Conservation (phyloP, 176 grass and related monocot genomes). For the Cocos nucifera region DNA sequence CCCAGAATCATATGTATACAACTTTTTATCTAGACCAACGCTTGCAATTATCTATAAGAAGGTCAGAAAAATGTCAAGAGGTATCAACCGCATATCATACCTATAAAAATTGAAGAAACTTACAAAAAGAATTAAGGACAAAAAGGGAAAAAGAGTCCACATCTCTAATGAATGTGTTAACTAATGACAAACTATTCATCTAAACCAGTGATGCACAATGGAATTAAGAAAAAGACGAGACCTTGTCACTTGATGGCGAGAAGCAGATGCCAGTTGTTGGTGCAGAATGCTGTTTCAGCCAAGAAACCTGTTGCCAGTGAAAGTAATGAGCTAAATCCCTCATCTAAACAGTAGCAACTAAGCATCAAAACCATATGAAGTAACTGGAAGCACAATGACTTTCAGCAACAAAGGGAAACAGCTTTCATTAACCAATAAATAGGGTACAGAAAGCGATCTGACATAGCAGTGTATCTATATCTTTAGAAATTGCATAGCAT, state of each 20-base stretch:
- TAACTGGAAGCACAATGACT: too few species aligned
- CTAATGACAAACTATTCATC: slow-evolving; percentile 7
- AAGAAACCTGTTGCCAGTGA: slow-evolving; percentile 49
- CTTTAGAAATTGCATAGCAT: too few species aligned
- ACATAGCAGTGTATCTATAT: too few species aligned
- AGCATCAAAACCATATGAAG: too few species aligned
- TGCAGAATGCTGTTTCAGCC: slow-evolving; percentile 98
- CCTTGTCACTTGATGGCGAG: slow-evolving; percentile 92
- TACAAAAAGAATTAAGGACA: too few species aligned
- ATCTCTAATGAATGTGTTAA: too few species aligned
- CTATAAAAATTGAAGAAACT: too few species aligned
- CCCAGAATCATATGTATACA: slow-evolving; percentile 59
- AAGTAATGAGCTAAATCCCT: slow-evolving; percentile 1
- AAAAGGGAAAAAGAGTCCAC: too few species aligned
- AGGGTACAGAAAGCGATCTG: too few species aligned
- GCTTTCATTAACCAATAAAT: too few species aligned
- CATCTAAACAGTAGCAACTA: too few species aligned
- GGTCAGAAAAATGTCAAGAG: slow-evolving; percentile 18
- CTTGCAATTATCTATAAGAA: slow-evolving; percentile 69
- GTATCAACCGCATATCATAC: not conserved
- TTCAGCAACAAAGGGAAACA: too few species aligned
- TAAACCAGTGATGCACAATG: slow-evolving; percentile 14
- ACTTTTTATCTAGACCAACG: slow-evolving; percentile 93
- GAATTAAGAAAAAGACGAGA: slow-evolving; percentile 16
- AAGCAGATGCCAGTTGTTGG: slow-evolving; percentile 89